Percentiles rank a stretch among this genome's conserved stretches.
Evolutionary conservation across 2,329 filamentous ascomycete species (phyloP).

Genomic region (Orbilia blumenaviensis): DNA sequence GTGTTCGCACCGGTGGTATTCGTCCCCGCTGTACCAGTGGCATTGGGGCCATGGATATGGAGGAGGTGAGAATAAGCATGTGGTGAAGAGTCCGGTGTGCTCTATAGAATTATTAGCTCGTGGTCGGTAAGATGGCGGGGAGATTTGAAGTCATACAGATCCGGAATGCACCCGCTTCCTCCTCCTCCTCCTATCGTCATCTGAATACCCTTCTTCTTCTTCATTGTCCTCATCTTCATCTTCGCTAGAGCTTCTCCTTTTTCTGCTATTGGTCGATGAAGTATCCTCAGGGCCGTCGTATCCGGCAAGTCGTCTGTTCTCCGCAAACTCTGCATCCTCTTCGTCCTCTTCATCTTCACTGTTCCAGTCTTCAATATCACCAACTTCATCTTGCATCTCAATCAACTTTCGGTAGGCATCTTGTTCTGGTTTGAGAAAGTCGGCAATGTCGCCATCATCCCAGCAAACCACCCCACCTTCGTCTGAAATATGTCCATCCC

Average conservation of each 20-base stretch:
- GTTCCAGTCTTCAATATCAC: conserved; percentile 72
- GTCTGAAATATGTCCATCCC: conserved; percentile 25
- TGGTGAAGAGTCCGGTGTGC: conserved; percentile 60
- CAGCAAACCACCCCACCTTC: conserved; percentile 82
- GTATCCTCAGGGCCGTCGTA: conserved; percentile 60
- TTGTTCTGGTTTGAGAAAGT: conserved; percentile 76
- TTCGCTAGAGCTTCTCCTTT: conserved; percentile 80
- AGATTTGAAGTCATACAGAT: conserved; percentile 23
- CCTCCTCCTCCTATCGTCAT: conserved; percentile 81
- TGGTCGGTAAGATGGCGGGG: background rate
- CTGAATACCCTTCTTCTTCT: conserved; percentile 73
- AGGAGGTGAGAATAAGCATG: conserved; percentile 62
- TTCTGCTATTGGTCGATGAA: conserved; percentile 63
- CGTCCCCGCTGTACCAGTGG: conserved; percentile 54
- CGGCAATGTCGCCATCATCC: conserved; percentile 93
- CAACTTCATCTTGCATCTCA: conserved; percentile 89
- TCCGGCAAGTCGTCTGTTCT: conserved; percentile 58
- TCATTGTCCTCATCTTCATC: conserved; percentile 76
- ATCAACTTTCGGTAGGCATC: conserved; percentile 85
- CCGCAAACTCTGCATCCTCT: conserved; percentile 59
- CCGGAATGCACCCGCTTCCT: conserved; percentile 66
- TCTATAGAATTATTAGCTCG: conserved; percentile 20
- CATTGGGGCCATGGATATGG: conserved; percentile 58
- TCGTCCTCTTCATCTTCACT: conserved; percentile 69
- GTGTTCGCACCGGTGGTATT: conserved; percentile 63